Percentiles rank a stretch among this genome's conserved stretches.
Evolutionary conservation across 306 rosid species (phyloP).

Genomic region (Medicago ruthenica): DNA sequence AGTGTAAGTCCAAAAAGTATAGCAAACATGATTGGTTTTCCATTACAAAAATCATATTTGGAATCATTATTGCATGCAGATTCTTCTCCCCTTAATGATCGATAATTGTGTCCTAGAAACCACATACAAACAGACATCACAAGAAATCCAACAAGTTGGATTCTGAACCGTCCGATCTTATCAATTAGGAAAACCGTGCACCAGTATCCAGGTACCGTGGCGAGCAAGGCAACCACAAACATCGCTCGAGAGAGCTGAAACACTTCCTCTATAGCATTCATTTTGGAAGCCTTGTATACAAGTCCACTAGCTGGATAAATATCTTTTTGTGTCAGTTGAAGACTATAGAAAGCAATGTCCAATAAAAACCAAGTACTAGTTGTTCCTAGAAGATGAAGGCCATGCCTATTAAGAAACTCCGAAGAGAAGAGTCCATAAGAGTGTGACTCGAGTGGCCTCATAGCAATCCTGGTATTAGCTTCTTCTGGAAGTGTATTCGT

Average conservation of each 20-base stretch:
- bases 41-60: constrained; percentile 31
- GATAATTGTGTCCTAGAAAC: constrained; percentile 53
- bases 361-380: constrained; percentile 70
- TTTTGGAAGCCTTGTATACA: constrained; percentile 49
- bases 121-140: constrained; percentile 61
- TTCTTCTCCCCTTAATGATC: constrained; percentile 25
- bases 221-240: constrained; percentile 62
- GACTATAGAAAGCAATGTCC: constrained; percentile 72
- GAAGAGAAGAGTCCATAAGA: constrained; percentile 59
- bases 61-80: constrained; percentile 26
- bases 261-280: constrained; percentile 74
- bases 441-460: neutral
- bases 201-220: constrained; percentile 81
- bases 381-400: constrained; percentile 66
- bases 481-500: constrained; percentile 26
- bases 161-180: constrained; percentile 55
- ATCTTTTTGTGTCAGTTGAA: constrained; percentile 67
- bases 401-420: constrained; percentile 55
- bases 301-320: constrained; percentile 68
- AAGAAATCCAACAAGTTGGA: constrained; percentile 70
- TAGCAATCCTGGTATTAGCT: constrained; percentile 11
- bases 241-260: constrained; percentile 65
- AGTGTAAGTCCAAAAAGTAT: constrained; percentile 63
- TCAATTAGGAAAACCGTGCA: constrained; percentile 66
- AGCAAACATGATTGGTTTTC: constrained; percentile 43